These are phyloP conservation scores for Colletotrichum tamarilloi DNA, from an alignment of 2,329 filamentous ascomycete genomes.

Conservation along the genomic window DNA sequence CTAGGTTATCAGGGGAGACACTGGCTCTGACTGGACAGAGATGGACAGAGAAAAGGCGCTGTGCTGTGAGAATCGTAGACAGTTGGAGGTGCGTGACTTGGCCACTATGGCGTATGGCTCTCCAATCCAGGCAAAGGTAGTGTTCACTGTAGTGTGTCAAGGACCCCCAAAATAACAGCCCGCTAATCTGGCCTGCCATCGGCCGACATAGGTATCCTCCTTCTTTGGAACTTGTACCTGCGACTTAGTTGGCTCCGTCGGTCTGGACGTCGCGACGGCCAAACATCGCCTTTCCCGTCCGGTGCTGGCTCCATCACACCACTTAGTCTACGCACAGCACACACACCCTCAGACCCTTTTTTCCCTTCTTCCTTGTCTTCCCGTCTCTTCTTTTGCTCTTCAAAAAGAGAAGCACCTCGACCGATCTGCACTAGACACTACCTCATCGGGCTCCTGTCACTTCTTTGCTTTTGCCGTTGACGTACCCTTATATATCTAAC, in stretches of 20 bases:
- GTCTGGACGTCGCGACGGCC: conserved; percentile 12
- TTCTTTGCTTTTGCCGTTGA: conserved; percentile 13
- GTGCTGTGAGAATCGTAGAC: not conserved
- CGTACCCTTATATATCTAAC: conserved; percentile 28
- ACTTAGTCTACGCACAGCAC: conserved; percentile 13
- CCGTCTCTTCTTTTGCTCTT: conserved; percentile 34
- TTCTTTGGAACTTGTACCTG: conserved; percentile 17
- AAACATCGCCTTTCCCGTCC: conserved; percentile 22
- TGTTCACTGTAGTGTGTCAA: not conserved
- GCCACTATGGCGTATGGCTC: conserved; percentile 30
- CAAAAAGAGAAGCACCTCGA: conserved; percentile 15
- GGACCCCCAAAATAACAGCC: conserved; percentile 15
- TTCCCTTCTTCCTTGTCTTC: conserved; percentile 28
- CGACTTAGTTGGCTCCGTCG: conserved; percentile 9
- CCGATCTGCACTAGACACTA: conserved; percentile 24
- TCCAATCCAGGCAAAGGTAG: not conserved
- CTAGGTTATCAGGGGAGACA: conserved; percentile 26
- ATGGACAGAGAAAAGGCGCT: not conserved
- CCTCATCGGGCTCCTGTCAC: conserved; percentile 29
- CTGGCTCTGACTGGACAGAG: conserved; percentile 3
- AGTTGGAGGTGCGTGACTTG: conserved; percentile 2
- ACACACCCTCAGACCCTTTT: conserved; percentile 8
- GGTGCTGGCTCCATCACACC: conserved; percentile 33
- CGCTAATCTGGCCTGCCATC: conserved; percentile 30
- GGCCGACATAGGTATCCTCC: not conserved